These are phyloP conservation scores for Thecaphora thlaspeos DNA, from an alignment of 1,284 basidiomycete species.

Conservation along the genomic window DNA sequence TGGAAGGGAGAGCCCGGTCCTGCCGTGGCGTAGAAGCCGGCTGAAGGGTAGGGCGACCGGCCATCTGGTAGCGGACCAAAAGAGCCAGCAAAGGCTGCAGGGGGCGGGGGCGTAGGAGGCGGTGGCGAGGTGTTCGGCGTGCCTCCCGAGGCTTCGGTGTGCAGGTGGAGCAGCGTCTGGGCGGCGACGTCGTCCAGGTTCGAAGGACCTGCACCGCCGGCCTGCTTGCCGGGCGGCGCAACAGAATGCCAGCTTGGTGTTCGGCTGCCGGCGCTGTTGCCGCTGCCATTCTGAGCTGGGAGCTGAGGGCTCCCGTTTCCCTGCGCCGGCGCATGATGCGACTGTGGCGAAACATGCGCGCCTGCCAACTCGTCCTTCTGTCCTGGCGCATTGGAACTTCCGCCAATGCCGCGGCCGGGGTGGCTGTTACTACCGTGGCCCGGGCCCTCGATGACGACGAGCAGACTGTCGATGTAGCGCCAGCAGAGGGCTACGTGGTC, in stretches of 20 bases:
- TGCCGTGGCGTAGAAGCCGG: background rate
- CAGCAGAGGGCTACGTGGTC: slow-evolving; percentile 32
- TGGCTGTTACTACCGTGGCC: too few relatives aligned
- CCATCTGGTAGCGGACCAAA: slow-evolving; percentile 2
- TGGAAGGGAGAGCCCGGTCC: too few relatives aligned
- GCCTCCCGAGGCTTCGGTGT: slow-evolving; percentile 10
- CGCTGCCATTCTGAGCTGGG: too few relatives aligned
- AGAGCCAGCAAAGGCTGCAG: background rate
- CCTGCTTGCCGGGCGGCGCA: too few relatives aligned
- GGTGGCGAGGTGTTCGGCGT: slow-evolving; percentile 1
- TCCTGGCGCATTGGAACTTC: too few relatives aligned
- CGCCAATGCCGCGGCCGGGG: too few relatives aligned
- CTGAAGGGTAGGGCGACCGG: slow-evolving; percentile 5
- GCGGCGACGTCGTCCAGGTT: slow-evolving; percentile 26
- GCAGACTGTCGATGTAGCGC: slow-evolving; percentile 29
- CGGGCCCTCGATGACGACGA: slow-evolving; percentile 30
- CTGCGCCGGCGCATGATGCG: too few relatives aligned
- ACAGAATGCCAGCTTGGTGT: too few relatives aligned
- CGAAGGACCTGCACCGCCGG: background rate
- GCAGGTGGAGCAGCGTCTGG: slow-evolving; percentile 29
- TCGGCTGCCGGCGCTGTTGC: too few relatives aligned
- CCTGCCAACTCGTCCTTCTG: too few relatives aligned
- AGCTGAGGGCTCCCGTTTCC: too few relatives aligned
- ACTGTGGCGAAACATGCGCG: too few relatives aligned
- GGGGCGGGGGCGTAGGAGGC: background rate